phyloP scores from a whole-genome alignment of 805 yeast genomes.

The Saccharomyces mikatae region DNA sequence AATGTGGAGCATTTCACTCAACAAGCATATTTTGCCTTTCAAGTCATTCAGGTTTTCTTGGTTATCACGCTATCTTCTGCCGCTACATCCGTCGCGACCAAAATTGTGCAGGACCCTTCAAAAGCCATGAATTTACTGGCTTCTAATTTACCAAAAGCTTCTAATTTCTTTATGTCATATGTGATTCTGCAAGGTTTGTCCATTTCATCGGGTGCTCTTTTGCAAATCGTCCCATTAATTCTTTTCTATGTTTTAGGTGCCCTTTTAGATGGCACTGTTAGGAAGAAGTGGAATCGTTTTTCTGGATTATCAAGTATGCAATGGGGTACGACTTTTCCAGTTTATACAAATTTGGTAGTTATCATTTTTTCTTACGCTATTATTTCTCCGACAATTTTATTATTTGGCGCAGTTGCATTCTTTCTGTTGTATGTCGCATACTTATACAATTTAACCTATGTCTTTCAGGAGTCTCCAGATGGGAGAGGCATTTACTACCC shows the following conservation, averaged over 20 bases:
- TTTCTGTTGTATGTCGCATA: slow-evolving; percentile 66
- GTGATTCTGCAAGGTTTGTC: slow-evolving; percentile 62
- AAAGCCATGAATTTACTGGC: slow-evolving; percentile 53
- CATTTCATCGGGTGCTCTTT: slow-evolving; percentile 54
- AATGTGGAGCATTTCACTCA: slow-evolving; percentile 57
- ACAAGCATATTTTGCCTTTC: slow-evolving; percentile 59
- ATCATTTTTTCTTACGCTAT: slow-evolving; percentile 60
- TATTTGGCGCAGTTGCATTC: slow-evolving; percentile 68
- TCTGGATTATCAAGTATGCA: slow-evolving; percentile 41
- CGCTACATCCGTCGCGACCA: slow-evolving; percentile 58
- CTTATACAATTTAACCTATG: slow-evolving; percentile 69
- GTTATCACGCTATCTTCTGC: slow-evolving; percentile 67
- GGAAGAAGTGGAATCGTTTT: slow-evolving; percentile 61
- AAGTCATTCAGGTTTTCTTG: slow-evolving; percentile 62
- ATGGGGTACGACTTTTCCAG: slow-evolving; percentile 79
- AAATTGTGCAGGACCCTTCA: slow-evolving; percentile 51
- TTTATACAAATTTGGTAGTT: slow-evolving; percentile 61
- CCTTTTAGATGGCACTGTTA: slow-evolving; percentile 52
- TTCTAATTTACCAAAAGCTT: slow-evolving; percentile 61
- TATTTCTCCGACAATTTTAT: slow-evolving; percentile 74
- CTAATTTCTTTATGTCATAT: slow-evolving; percentile 66
- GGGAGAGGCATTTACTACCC: slow-evolving; percentile 79
- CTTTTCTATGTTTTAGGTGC: slow-evolving; percentile 51
- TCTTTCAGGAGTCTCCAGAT: slow-evolving; percentile 59
- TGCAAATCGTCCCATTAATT: slow-evolving; percentile 53